phyloP scores from a whole-genome alignment of 306 rosid genomes.

The Canavalia gladiata region DNA sequence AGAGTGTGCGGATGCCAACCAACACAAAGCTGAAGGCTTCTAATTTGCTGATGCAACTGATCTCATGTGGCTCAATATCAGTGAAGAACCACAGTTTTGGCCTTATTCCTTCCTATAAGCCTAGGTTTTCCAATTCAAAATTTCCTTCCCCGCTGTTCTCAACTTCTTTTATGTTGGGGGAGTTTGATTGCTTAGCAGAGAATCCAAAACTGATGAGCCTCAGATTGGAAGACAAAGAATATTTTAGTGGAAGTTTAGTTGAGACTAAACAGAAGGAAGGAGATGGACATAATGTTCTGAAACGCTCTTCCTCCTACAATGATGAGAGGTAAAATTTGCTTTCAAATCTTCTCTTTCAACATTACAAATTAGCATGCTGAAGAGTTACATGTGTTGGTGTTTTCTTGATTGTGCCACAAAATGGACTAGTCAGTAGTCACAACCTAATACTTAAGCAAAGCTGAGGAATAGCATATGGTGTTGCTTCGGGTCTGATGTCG shows the following conservation, averaged over 20 bases:
- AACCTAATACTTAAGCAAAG: conserved; percentile 7
- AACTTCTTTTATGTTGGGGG: conserved; percentile 77
- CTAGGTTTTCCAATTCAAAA: conserved; percentile 78
- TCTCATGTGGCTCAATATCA: conserved; percentile 95
- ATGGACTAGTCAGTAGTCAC: conserved; percentile 17
- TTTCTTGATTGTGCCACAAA: conserved; percentile 13
- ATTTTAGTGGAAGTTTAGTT: conserved; percentile 93
- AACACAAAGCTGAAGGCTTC: conserved; percentile 81
- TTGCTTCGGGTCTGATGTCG: conserved; percentile 26
- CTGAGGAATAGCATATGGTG: conserved; percentile 28
- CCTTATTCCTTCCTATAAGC: conserved; percentile 87
- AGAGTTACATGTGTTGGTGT: conserved; percentile 13
- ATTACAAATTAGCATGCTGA: neutral
- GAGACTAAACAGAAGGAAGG: conserved; percentile 82
- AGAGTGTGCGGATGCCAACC: conserved; percentile 67
- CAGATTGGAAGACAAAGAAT: conserved; percentile 93
- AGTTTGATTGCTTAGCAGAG: conserved; percentile 81
- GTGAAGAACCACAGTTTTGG: conserved; percentile 95
- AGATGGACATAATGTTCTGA: conserved; percentile 66
- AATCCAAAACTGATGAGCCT: conserved; percentile 78
- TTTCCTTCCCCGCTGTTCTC: conserved; percentile 86
- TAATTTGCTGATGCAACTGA: conserved; percentile 89
- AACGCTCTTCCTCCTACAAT: conserved; percentile 92
- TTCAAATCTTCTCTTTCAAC: conserved; percentile 37
- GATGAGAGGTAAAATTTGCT: conserved; percentile 74